Evolutionary conservation across 148 eudicot genomes (phyloP), one percentile per base, ranked within the genome.

Genomic region (Chenopodium formosanum): DNA sequence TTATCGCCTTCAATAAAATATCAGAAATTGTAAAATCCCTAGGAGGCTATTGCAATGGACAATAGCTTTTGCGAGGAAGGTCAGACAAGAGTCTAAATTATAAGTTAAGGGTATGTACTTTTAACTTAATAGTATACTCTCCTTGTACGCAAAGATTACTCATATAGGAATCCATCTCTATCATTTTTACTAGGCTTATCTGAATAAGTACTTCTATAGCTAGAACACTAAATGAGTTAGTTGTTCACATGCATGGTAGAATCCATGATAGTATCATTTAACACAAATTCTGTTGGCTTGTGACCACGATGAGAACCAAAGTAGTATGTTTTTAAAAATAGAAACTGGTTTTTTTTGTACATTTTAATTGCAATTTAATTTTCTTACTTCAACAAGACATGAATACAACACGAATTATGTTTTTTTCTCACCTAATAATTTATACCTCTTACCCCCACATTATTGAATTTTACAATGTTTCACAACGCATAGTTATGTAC

Each of bases 361-460:
- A 62, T 20, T 62, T 17, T 62, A 1, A n/a, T 62, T 62, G 66
- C 66, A 62, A 40, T 22, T 22, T 1, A 62, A 22, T 62, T 20
- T 62, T 6, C 9, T 31, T 29, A 20, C 48, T 22, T n/a, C 1
- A 23, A 32, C 1, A 63, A 60, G 29, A 70, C 27, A 77, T 77
- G 17, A 77, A 63, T 60, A 34, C 52, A 17, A 34, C 76, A 71
- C 29, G 14, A 31, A 29, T 37, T 19, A 4, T 70, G 12, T 27
- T 34, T 64, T 14, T 62, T 62, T 62, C 66, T 80, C 82, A 80
- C 56, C 82, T 25, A 72, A 40, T 44, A 60, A 72, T 23, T 80
- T 72, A 56, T 40, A 56, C 82, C 32, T 37, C 40, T 1, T 19
- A 5, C 46, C 16, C 56, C 29, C 37, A 23, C 77, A 58, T 58